Conservation (phyloP, 768 basidiomycete genomes). For the Boletales sp. region DNA sequence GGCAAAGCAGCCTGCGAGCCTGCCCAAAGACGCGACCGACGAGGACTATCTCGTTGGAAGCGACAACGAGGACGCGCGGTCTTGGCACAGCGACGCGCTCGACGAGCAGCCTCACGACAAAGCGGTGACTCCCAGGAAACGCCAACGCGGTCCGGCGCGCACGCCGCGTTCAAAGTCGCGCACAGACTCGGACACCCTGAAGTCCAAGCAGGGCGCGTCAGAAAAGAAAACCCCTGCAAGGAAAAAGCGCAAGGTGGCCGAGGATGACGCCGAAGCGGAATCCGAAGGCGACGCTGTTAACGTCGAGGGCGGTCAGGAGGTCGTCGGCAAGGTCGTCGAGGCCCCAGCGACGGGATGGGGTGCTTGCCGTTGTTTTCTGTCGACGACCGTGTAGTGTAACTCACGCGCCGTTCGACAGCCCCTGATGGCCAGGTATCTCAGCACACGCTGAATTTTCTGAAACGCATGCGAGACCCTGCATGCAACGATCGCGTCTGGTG, state of each 20-base stretch:
- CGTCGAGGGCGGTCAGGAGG: slow-evolving; percentile 60
- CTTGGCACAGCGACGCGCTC: slow-evolving; percentile 43
- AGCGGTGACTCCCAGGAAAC: slow-evolving; percentile 11
- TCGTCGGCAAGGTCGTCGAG: slow-evolving; percentile 73
- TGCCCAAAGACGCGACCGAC: slow-evolving; percentile 8
- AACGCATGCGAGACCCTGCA: slow-evolving; percentile 63
- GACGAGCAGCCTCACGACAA: slow-evolving; percentile 36
- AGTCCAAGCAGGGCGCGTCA: slow-evolving; percentile 24
- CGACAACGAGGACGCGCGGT: slow-evolving; percentile 15
- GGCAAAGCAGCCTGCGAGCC: background rate
- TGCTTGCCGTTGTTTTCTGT: slow-evolving; percentile 19
- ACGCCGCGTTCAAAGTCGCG: slow-evolving; percentile 17
- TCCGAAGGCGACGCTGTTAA: slow-evolving; percentile 40
- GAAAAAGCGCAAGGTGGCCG: slow-evolving; percentile 24
- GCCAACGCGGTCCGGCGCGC: slow-evolving; percentile 20
- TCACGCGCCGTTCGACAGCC: slow-evolving; percentile 40
- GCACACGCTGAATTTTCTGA: slow-evolving; percentile 80
- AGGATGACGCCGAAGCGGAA: slow-evolving; percentile 17
- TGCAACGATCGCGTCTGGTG: slow-evolving; percentile 86
- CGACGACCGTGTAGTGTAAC: background rate
- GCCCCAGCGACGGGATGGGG: slow-evolving; percentile 84
- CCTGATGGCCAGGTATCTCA: slow-evolving; percentile 83
- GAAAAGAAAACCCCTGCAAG: slow-evolving; percentile 11
- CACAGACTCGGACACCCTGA: background rate
- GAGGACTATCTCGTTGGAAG: slow-evolving; percentile 8